phyloP scores from a whole-genome alignment of 1,284 basidiomycete genomes.

The Tilletia walkeri region DNA sequence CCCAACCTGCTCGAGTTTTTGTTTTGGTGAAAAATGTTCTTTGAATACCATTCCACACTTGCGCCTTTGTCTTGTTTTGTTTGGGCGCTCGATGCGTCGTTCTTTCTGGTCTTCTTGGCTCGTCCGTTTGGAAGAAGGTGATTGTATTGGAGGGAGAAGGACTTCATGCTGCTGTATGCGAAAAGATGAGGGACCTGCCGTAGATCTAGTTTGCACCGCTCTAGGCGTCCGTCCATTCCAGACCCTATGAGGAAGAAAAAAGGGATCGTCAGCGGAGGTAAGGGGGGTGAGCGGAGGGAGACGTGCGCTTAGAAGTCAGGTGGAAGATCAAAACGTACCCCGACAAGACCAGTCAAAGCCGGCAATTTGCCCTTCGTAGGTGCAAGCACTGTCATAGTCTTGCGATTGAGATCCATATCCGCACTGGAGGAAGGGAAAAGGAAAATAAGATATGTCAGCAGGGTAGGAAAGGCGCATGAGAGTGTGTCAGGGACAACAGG shows the following conservation, averaged over 20 bases:
- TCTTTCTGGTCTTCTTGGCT: too few species aligned
- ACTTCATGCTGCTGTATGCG: too few species aligned
- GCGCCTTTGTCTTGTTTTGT: too few species aligned
- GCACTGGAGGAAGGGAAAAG: constrained; percentile 24
- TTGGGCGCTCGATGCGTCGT: too few species aligned
- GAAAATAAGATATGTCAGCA: background rate
- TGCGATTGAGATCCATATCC: constrained; percentile 44
- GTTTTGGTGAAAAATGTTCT: too few species aligned
- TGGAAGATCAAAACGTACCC: constrained; percentile 28
- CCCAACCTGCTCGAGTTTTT: too few species aligned
- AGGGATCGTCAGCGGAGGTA: background rate
- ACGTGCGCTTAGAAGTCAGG: background rate
- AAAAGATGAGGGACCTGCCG: too few species aligned
- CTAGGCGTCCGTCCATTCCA: constrained; percentile 16
- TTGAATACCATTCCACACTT: too few species aligned
- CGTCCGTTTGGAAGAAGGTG: too few species aligned
- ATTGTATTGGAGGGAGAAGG: too few species aligned
- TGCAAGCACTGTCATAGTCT: constrained; percentile 49
- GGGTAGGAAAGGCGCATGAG: background rate
- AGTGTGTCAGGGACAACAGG: background rate
- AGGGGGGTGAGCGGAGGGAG: too few species aligned
- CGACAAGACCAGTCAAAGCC: constrained; percentile 48
- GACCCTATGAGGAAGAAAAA: background rate
- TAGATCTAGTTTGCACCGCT: background rate
- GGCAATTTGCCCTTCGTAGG: constrained; percentile 48